Evolutionary conservation across 805 yeast species (phyloP).

Genomic region (Kodamaea neixiangensis): DNA sequence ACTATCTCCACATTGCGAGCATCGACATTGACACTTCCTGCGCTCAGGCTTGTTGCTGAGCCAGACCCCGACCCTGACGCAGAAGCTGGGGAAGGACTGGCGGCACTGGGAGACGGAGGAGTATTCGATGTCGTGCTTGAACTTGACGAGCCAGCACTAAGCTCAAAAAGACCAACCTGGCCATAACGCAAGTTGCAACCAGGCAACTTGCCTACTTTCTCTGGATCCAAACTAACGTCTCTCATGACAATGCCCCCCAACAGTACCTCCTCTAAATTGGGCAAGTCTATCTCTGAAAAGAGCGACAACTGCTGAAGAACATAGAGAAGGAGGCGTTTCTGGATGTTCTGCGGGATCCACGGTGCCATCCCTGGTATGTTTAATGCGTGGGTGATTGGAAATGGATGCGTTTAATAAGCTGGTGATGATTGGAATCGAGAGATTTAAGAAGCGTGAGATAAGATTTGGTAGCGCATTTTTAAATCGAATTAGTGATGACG

Average conservation of each 20-base stretch:
- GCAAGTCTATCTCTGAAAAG: constrained; percentile 79
- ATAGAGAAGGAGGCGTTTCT: constrained; percentile 76
- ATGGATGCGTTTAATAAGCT: neutral
- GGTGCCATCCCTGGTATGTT: constrained; percentile 24
- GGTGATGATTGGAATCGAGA: neutral
- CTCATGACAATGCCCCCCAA: constrained; percentile 52
- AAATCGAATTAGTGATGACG: too few relatives aligned
- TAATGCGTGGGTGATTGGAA: constrained; percentile 9
- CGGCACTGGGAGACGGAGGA: constrained; percentile 2
- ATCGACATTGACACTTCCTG: constrained; percentile 64
- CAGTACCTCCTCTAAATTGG: constrained; percentile 75
- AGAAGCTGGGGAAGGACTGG: constrained; percentile 1
- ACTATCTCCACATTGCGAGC: constrained; percentile 55
- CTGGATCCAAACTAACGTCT: constrained; percentile 72
- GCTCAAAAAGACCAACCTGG: constrained; percentile 50
- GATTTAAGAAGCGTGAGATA: neutral
- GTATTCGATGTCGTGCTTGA: neutral
- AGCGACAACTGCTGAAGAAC: constrained; percentile 78
- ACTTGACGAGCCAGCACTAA: constrained; percentile 31
- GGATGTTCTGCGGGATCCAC: constrained; percentile 87
- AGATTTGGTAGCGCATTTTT: neutral
- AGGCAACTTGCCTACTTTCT: constrained; percentile 62
- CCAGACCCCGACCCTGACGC: neutral
- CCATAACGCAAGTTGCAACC: constrained; percentile 67
- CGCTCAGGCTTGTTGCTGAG: neutral